Evolutionary conservation across 768 basidiomycete genomes (phyloP), one percentile per base, ranked within the genome.

Genomic region (Amanita phalloides): DNA sequence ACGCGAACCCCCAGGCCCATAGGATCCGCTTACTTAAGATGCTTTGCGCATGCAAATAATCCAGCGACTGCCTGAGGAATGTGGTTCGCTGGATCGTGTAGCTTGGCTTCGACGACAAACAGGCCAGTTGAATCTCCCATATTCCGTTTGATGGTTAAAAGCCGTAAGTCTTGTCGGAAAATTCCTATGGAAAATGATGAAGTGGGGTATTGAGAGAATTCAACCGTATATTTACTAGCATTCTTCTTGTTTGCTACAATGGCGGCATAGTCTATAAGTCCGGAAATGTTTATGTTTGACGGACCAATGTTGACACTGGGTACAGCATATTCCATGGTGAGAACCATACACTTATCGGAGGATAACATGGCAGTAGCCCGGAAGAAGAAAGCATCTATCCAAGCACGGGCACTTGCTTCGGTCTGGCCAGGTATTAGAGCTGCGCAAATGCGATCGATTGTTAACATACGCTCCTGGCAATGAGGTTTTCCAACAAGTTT

Each of bases 351-450:
- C 39, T 56, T 55, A n/a, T 53, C 47, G 30, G 52, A 32, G 41
- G 57, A 48, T 39, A 63, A 46, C 62, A 63, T 61, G 25, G 60
- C 62, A 52, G 60, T 60, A 37, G 52, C 58, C 30, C 62, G 60
- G 45, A 52, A 61, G 51, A 62, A 48, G 55, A 62, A 58, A 30
- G 30, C 9, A 30, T 30, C 30, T 30, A 58, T 51, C 60, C 58
- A 61, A 38, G 56, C 39, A 30, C 60, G 58, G 30, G 55, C 54
- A 54, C 57, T 48, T 46, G 55, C 56, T 56, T 61, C 60, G 45
- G 54, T 55, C 58, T 61, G 28, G 48, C 20, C 8, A 49, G 47
- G 36, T 46, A 54, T 56, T 35, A 50, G 46, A 53, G 43, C 42
- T 36, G 55, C 44, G 53, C 45, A 30, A 30, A 17, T 48, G 33